Conservation (phyloP, 2,329 filamentous ascomycete genomes). For the Knufia petricola region DNA sequence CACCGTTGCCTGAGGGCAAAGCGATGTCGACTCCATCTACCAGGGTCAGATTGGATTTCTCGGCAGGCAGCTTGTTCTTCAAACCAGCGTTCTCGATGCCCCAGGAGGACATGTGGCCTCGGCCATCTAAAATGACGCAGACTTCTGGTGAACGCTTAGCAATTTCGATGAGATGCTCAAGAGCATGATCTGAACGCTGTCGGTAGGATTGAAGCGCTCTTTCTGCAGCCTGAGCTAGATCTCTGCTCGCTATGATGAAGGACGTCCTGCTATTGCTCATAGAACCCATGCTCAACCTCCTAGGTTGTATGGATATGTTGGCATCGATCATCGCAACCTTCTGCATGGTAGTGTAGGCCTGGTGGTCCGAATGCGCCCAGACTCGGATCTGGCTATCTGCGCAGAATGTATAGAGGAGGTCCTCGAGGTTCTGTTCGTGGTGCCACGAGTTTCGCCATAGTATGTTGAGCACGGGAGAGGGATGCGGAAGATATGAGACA, state of each 20-base stretch:
- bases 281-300: conserved; percentile 32
- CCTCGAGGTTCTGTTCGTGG: conserved; percentile 67
- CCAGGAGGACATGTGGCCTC: conserved; percentile 83
- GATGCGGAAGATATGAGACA: conserved; percentile 81
- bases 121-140: conserved; percentile 73
- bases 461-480: conserved; percentile 65
- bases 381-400: conserved; percentile 70
- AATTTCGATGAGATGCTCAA: conserved; percentile 77
- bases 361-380: conserved; percentile 69
- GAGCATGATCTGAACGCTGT: conserved; percentile 56
- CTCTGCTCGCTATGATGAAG: conserved; percentile 72
- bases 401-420: conserved; percentile 84
- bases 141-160: conserved; percentile 80
- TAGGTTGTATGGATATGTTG: conserved; percentile 55
- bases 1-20: conserved; percentile 12
- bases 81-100: conserved; percentile 77
- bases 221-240: conserved; percentile 70
- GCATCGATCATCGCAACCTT: conserved; percentile 77
- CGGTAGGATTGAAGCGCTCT: conserved; percentile 57
- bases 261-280: conserved; percentile 50
- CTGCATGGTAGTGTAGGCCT: conserved; percentile 61
- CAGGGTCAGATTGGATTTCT: conserved; percentile 79
- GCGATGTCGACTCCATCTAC: conserved; percentile 48
- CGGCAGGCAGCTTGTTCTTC: conserved; percentile 54
- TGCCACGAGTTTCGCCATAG: conserved; percentile 78